Base-by-base conservation (phyloP, 495 filamentous ascomycete genomes). In the Aspergillus ostianus region DNA sequence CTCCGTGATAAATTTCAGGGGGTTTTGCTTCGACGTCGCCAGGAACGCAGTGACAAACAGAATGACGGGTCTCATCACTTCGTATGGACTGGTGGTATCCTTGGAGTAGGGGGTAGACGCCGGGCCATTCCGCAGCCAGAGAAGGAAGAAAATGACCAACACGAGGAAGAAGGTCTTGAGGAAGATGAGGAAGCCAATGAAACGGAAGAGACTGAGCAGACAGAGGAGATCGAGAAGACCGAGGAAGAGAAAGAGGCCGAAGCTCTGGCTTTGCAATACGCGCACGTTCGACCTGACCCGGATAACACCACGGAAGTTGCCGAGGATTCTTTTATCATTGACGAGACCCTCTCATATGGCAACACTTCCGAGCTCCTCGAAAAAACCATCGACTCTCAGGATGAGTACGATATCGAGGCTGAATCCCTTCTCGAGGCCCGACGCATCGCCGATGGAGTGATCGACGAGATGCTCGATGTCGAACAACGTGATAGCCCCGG, bases 1-100 rank as follows among this genome's bases (percentile, higher is more conserved):
- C 41, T 74, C 23, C 70, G 67, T n/a, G 77, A 80, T 8, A 76
- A 71, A 47, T 65, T 71, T 53, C 77, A 80, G 58, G 76, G 67
- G 27, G 63, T 73, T 19, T 58, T 78, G 15, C 65, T 79, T 51
- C 73, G 77, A 15, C 52, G 66, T 50, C 64, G 60, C 18, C 49
- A 59, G 26, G 53, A 62, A 19, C 58, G 56, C 49, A 51, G 52
- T 8, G 64, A 68, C 23, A 27, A 27, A 6, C 29, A 47, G 6
- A 51, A 57, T 19, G 47, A 51, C 12, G 41, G 21, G 29, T 19
- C 27, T 6, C 55, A 66, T 5, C 61, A 55, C 27, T 67, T 64
- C 47, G 71, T 74, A 12, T 74, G 71, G 71, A 74, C 70, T 18
- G 71, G 71, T 19, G 71, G 71, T 50, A 50, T 67, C 45, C 62